Conservation (phyloP, 179 eudicot genomes). For the Carnegiea gigantea region DNA sequence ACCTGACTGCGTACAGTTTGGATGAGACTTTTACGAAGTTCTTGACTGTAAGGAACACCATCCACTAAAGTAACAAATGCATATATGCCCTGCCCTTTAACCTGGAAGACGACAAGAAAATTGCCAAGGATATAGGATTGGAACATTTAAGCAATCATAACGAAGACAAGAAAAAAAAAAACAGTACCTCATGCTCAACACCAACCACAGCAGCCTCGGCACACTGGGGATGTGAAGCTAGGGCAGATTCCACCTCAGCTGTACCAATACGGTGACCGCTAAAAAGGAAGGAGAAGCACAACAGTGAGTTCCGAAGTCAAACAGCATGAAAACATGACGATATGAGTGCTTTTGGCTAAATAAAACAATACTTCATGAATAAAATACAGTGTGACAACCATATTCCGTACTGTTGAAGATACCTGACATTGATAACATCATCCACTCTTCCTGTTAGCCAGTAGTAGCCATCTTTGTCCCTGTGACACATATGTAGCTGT, state of each 20-base stretch:
- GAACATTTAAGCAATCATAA: neutral
- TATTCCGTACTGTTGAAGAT: constrained; percentile 3
- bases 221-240: constrained; percentile 94
- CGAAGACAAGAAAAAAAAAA: neutral
- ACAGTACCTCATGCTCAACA: constrained; percentile 86
- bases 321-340: neutral
- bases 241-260: constrained; percentile 98
- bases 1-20: constrained; percentile 83
- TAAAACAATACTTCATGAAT: neutral
- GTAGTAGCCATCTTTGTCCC: constrained; percentile 97
- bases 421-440: constrained; percentile 98
- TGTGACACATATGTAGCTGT: constrained; percentile 25
- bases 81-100: constrained; percentile 95
- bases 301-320: neutral
- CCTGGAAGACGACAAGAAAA: constrained; percentile 40
- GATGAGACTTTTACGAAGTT: constrained; percentile 81
- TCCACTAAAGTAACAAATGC: constrained; percentile 93
- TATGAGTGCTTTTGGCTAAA: no score
- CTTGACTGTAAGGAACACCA: constrained; percentile 89
- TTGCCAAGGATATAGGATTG: neutral
- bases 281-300: neutral
- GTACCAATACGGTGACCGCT: constrained; percentile 99
- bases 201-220: constrained; percentile 99
- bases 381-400: neutral
- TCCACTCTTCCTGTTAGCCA: constrained; percentile 99